A percentile compares a stretch with the other conserved stretches of the same genome.
phyloP scores from a whole-genome alignment of 2,329 filamentous ascomycete species.

The Beauveria sp. region DNA sequence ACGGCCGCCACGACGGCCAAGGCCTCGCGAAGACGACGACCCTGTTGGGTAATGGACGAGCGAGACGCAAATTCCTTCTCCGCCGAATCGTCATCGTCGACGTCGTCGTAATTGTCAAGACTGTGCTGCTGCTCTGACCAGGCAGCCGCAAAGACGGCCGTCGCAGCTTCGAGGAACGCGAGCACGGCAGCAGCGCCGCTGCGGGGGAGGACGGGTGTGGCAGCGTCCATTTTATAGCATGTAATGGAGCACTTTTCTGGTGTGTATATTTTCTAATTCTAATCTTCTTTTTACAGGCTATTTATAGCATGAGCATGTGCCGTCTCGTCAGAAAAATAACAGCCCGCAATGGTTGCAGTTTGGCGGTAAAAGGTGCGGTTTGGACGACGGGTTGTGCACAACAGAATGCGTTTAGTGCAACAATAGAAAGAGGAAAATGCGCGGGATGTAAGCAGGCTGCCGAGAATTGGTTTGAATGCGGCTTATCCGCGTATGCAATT shows the following conservation, averaged over 20 bases:
- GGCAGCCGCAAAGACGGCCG: slow-evolving; percentile 12
- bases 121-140: slow-evolving; percentile 2
- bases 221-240: slow-evolving; percentile 27
- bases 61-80: neutral
- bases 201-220: neutral
- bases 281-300: neutral
- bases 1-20: neutral
- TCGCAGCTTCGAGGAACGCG: slow-evolving; percentile 15
- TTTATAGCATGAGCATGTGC: neutral
- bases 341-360: neutral
- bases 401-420: neutral
- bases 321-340: neutral
- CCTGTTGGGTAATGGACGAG: neutral
- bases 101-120: neutral
- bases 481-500: slow-evolving; percentile 3
- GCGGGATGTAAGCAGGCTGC: neutral
- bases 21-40: neutral
- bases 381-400: neutral
- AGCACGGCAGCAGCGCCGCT: slow-evolving; percentile 12
- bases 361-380: neutral
- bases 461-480: neutral
- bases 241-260: slow-evolving; percentile 17
- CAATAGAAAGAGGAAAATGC: neutral
- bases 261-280: neutral
- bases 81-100: neutral